phyloP scores from a whole-genome alignment of 768 basidiomycete genomes.

The Rhodosporidiobolus odoratus region DNA sequence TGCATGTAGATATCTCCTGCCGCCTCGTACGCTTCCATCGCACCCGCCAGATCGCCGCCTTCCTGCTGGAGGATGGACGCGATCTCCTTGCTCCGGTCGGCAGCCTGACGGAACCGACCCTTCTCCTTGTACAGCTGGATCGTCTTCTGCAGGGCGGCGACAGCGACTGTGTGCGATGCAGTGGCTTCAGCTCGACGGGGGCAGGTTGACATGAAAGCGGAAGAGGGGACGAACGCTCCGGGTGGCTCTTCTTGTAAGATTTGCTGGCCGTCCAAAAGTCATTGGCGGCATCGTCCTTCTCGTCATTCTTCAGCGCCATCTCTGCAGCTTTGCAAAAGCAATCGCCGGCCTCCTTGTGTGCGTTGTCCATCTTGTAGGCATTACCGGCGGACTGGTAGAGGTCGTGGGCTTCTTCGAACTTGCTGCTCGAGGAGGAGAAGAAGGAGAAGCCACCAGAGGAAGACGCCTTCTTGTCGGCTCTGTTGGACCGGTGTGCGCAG shows the following conservation, averaged over 20 bases:
- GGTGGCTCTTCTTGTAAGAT: slow-evolving; percentile 83
- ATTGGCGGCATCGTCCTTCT: slow-evolving; percentile 89
- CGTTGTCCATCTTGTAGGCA: slow-evolving; percentile 66
- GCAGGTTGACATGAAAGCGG: not conserved
- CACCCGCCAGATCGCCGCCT: slow-evolving; percentile 53
- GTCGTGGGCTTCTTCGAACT: slow-evolving; percentile 93
- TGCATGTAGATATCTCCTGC: slow-evolving; percentile 98
- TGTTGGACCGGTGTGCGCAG: not conserved
- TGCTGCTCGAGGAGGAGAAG: slow-evolving; percentile 62
- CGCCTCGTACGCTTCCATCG: slow-evolving; percentile 65
- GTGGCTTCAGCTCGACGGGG: too few relatives aligned
- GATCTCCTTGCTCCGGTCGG: slow-evolving; percentile 96
- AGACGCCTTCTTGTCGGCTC: slow-evolving; percentile 85
- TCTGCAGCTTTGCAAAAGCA: slow-evolving; percentile 90
- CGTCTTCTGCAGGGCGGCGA: slow-evolving; percentile 77
- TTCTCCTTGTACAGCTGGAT: slow-evolving; percentile 72
- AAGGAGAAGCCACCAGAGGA: slow-evolving; percentile 55
- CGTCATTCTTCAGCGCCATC: slow-evolving; percentile 80
- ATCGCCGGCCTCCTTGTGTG: slow-evolving; percentile 86
- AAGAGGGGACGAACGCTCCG: slow-evolving; percentile 59
- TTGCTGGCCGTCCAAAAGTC: slow-evolving; percentile 99
- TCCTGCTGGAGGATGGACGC: slow-evolving; percentile 86
- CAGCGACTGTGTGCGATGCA: slow-evolving; percentile 60
- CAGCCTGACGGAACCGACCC: slow-evolving; percentile 93
- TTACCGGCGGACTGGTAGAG: slow-evolving; percentile 92